These are phyloP conservation scores for Cladophialophora yegresii DNA, from an alignment of 2,329 filamentous ascomycete genomes.

Conservation along the genomic window DNA sequence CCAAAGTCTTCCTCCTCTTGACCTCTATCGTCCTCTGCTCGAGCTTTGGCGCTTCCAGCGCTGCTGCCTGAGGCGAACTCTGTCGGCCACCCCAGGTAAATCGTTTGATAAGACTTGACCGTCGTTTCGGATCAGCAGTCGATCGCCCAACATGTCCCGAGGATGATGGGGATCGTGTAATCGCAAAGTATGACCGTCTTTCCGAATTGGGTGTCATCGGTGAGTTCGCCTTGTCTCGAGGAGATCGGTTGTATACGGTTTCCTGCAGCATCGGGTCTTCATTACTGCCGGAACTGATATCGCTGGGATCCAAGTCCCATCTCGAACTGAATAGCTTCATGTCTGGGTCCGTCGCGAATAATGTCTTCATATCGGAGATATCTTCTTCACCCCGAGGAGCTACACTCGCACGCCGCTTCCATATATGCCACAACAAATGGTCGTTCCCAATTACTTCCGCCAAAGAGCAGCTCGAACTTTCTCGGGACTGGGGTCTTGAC, in stretches of 20 bases:
- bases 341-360: constrained; percentile 33
- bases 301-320: constrained; percentile 25
- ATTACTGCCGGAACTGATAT: constrained; percentile 24
- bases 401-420: constrained; percentile 29
- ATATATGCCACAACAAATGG: constrained; percentile 32
- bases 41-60: constrained; percentile 19
- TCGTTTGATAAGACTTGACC: constrained; percentile 27
- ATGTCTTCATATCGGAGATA: constrained; percentile 27
- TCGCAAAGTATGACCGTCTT: constrained; percentile 22
- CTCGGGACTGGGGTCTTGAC: constrained; percentile 15
- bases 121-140: constrained; percentile 22
- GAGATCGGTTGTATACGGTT: not conserved
- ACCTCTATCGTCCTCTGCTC: constrained; percentile 30
- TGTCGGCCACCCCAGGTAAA: constrained; percentile 29
- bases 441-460: constrained; percentile 31
- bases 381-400: constrained; percentile 27
- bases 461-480: constrained; percentile 19
- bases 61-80: constrained; percentile 7
- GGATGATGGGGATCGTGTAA: constrained; percentile 21
- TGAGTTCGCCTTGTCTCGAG: constrained; percentile 9
- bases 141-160: constrained; percentile 20
- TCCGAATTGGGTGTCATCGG: constrained; percentile 19
- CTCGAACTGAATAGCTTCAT: constrained; percentile 28
- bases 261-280: constrained; percentile 27
- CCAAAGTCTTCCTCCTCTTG: constrained; percentile 33